Percentiles rank a stretch among this genome's conserved stretches.
Conservation (phyloP, 129 eudicot species). For the Ambrosia artemisiifolia region DNA sequence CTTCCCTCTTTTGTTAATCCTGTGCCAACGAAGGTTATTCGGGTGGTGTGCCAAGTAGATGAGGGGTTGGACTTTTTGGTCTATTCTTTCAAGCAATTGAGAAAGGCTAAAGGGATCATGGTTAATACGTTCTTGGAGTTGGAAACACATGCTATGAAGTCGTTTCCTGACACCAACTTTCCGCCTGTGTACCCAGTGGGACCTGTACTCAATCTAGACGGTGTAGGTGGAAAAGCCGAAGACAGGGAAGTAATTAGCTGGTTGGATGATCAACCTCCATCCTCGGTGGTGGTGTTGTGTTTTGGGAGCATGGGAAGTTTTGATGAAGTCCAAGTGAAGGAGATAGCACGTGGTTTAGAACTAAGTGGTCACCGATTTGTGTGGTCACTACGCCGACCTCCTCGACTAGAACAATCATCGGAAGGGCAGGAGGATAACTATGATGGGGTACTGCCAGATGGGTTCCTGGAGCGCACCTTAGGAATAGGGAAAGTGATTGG, state of each 20-base stretch:
- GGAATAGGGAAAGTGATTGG: constrained; percentile 44
- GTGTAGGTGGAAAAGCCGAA: not conserved
- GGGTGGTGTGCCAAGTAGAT: not conserved
- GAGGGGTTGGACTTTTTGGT: constrained; percentile 14
- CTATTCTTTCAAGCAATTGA: not conserved
- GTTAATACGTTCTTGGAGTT: constrained; percentile 37
- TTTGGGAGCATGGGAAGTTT: constrained; percentile 53
- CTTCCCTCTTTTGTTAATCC: constrained; percentile 14
- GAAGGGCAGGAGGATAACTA: constrained; percentile 11
- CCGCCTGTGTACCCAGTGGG: constrained; percentile 39
- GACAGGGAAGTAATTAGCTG: constrained; percentile 18
- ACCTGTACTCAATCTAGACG: constrained; percentile 27
- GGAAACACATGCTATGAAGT: constrained; percentile 31
- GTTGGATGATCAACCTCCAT: constrained; percentile 35
- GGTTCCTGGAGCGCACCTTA: constrained; percentile 38
- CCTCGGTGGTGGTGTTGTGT: constrained; percentile 53
- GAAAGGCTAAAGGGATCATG: constrained; percentile 27
- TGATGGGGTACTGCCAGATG: constrained; percentile 32
- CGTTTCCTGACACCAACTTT: not conserved
- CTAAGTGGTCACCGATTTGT: constrained; percentile 32
- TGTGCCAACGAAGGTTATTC: constrained; percentile 25
- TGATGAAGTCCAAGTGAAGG: constrained; percentile 37
- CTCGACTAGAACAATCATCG: not conserved
- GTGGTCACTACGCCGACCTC: constrained; percentile 41
- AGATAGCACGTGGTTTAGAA: constrained; percentile 45